Base-by-base conservation (phyloP, 495 filamentous ascomycete genomes). In the Aspergillus diversus region DNA sequence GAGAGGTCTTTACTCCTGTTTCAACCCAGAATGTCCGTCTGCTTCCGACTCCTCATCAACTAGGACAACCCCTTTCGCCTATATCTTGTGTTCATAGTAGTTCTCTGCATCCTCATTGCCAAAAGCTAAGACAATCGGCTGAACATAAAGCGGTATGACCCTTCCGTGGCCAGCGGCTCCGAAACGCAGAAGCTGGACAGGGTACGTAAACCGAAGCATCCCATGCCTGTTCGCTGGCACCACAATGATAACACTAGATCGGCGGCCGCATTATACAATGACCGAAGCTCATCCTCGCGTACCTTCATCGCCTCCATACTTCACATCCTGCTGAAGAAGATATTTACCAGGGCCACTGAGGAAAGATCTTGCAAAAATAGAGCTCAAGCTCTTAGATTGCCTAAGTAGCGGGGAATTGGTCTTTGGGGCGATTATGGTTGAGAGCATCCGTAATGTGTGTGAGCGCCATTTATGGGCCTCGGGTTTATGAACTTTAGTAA, bases 401-500 rank as follows among this genome's bases (percentile, higher is more conserved):
- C 1, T 27, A 27, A 27, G 21, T 27, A 27, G 21, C 21, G 21
- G 21, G 21, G 21, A 1, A 27, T 27, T 27, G 2, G 21, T 46
- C 1, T 15, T 27, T 3, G 47, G 35, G 33, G 12, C 3, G 55
- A 33, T 5, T 43, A 52, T 31, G 47, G 43, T 42, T 2, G 42
- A 50, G 13, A 66, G 46, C 0, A 52, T 42, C 5, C 43, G 57
- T 0, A 66, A 31, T 1, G 46, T 66, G 12, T 63, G 60, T 6
- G 65, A 63, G 7, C 65, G 65, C 65, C 65, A 66, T 11, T 53
- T 47, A 16, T 66, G 60, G 27, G 42, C 51, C 4, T 60, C 56
- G 6, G 46, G 31, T 15, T 17, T 4, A 15, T 60, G 35, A 11
- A 47, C 60, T 63, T 33, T 11, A 1, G 16, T 2, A 31, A 4